Percentiles rank a stretch among this genome's conserved stretches.
phyloP scores from a whole-genome alignment of 1,284 basidiomycete genomes.

The Sporisorium scitamineum region DNA sequence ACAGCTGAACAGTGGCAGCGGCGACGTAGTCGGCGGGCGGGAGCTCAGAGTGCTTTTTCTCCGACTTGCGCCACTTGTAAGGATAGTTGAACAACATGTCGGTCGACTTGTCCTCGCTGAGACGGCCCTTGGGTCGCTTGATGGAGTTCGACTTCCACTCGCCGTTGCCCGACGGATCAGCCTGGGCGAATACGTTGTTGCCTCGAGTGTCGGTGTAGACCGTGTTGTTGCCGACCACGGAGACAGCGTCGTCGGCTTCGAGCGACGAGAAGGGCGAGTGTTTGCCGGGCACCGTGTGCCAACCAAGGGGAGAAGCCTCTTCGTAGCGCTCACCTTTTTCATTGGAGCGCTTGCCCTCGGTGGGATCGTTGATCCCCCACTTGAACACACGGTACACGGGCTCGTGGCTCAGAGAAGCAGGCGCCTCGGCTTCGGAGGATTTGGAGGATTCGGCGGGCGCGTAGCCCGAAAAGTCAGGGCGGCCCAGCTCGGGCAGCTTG shows the following conservation, averaged over 20 bases:
- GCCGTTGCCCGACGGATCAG: constrained; percentile 50
- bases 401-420: constrained; percentile 30
- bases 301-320: constrained; percentile 52
- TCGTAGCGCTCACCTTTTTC: constrained; percentile 49
- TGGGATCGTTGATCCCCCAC: constrained; percentile 62
- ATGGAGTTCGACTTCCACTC: constrained; percentile 45
- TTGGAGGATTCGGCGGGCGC: constrained; percentile 19
- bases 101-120: constrained; percentile 44
- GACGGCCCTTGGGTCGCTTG: constrained; percentile 49
- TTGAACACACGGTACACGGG: constrained; percentile 57
- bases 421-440: constrained; percentile 2
- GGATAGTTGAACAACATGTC: constrained; percentile 59
- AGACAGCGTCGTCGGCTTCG: constrained; percentile 22
- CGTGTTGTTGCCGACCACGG: constrained; percentile 37
- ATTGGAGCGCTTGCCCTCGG: constrained; percentile 55
- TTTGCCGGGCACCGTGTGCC: constrained; percentile 56
- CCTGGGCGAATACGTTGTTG: constrained; percentile 62
- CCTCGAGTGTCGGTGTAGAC: constrained; percentile 57
- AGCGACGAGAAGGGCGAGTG: constrained; percentile 41
- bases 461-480: constrained; percentile 51
- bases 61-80: constrained; percentile 61
- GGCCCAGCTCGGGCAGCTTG: constrained; percentile 44
- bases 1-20: constrained; percentile 55
- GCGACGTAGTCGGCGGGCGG: constrained; percentile 51
- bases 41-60: constrained; percentile 53